phyloP scores from a whole-genome alignment of 1,139 yeast genomes.

The Protomyces pachydermus region DNA sequence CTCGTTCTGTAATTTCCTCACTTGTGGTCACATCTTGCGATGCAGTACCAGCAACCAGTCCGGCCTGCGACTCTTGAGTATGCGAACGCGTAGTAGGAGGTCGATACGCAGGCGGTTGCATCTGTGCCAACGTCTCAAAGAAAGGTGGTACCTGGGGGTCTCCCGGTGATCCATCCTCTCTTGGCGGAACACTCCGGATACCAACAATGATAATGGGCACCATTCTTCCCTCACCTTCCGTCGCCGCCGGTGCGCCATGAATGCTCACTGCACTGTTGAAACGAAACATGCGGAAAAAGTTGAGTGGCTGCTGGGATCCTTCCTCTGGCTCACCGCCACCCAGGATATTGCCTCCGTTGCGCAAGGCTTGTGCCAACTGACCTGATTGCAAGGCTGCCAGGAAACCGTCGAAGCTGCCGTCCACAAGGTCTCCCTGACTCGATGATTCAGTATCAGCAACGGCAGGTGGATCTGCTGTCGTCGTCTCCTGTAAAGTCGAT shows the following conservation, averaged over 20 bases:
- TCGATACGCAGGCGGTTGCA: background rate
- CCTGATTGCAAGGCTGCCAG: conserved; percentile 44
- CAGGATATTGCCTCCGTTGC: conserved; percentile 32
- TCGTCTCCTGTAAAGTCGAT: background rate
- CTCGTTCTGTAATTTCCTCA: too few species aligned
- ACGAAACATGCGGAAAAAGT: conserved; percentile 54
- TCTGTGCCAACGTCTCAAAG: background rate
- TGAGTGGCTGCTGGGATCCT: conserved; percentile 35
- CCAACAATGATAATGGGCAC: conserved; percentile 58
- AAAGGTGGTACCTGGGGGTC: background rate
- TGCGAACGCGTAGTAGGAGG: background rate
- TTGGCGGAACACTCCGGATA: conserved; percentile 44
- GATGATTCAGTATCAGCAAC: background rate
- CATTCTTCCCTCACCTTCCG: conserved; percentile 34
- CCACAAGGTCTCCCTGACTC: conserved; percentile 29
- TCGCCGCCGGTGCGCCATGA: conserved; percentile 36
- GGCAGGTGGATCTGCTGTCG: conserved; percentile 16
- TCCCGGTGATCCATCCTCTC: conserved; percentile 5
- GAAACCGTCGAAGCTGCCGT: conserved; percentile 43
- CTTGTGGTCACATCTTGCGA: background rate
- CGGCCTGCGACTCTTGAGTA: background rate
- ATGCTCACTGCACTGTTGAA: conserved; percentile 36
- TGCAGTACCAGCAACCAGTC: background rate
- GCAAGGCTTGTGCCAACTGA: conserved; percentile 42
- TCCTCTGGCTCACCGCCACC: conserved; percentile 22